Base-by-base conservation (phyloP, 2,329 filamentous ascomycete genomes). In the Xylaria sp. region DNA sequence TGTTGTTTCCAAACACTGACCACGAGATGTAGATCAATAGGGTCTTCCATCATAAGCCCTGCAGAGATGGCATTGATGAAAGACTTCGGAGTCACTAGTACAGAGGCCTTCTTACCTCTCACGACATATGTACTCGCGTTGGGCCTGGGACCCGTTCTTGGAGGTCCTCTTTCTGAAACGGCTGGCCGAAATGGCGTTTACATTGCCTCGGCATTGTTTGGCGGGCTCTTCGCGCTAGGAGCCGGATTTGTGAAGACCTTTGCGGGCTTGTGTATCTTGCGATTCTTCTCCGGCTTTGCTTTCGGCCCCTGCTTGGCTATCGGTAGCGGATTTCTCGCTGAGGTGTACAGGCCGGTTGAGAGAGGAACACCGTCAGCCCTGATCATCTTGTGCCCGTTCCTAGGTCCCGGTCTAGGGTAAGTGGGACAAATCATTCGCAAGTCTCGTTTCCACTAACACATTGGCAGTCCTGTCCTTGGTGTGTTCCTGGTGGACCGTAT, bases 61-160 rank as follows among this genome's bases (percentile, higher is more conserved):
- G 78, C 78, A 3, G 68, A 76, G 19, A 52, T 64, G 1, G 72
- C 80, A 2, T 68, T 88, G 4, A 79, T 79, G 72, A 47, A 67
- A 0, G 75, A 82, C 5, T 89, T 89, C 68, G 64, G 76, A 50
- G 76, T 86, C 10, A 78, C 76, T 11, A 76, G 77, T 53, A 85
- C 82, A 1, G 76, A 78, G 6, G 81, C 85, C 0, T 74, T 88
- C n/a, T 72, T 88, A 0, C 81, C 82, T 0, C 70, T 88, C 0
- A 80, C 85, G 0, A 69, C 86, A 4, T 89, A 85, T 69, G 79
- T 84, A 4, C 71, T 87, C 8, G 85, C 84, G 0, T 76, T 88
- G 0, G 83, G 75, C 2, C 74, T 86, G 13, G 85, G 85, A 0
- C 85, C 86, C 5, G 72, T 87, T 54, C 62, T 85, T 11, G 81